Evolutionary conservation across 129 eudicot genomes (phyloP).

Genomic region (Lactuca saligna): DNA sequence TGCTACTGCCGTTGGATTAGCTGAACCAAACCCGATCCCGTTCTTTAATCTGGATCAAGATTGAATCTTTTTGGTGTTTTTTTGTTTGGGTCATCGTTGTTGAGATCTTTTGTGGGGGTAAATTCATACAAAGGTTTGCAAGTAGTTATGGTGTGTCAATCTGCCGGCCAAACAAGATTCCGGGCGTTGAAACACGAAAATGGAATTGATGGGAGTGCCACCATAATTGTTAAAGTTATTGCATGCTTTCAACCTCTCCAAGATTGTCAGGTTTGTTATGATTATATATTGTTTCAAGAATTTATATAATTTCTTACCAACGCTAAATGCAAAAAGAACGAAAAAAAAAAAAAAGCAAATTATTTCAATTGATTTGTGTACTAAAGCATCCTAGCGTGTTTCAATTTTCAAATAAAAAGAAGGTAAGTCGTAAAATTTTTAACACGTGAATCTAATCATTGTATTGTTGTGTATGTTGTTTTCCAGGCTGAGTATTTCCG

Average conservation of each 20-base stretch:
- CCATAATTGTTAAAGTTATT: conserved; percentile 93
- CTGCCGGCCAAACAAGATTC: conserved; percentile 92
- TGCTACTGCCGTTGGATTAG: conserved; percentile 92
- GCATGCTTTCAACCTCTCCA: conserved; percentile 96
- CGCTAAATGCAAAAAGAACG: background rate
- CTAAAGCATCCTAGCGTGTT: too few relatives aligned
- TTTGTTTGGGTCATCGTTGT: conserved; percentile 13
- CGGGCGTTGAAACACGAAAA: conserved; percentile 88
- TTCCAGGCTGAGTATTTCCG: conserved; percentile 97
- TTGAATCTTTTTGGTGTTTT: background rate
- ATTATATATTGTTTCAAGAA: background rate
- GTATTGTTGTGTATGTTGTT: conserved; percentile 13
- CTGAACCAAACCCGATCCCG: conserved; percentile 43
- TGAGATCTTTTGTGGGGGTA: conserved; percentile 30
- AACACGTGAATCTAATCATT: conserved; percentile 22
- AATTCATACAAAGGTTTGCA: conserved; percentile 41
- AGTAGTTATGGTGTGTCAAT: conserved; percentile 99
- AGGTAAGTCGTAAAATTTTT: too few relatives aligned
- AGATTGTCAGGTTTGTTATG: conserved; percentile 82
- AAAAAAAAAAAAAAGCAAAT: background rate
- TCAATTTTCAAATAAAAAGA: too few relatives aligned
- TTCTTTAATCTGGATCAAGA: conserved; percentile 9
- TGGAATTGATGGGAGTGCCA: conserved; percentile 87
- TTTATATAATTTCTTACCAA: conserved; percentile 9
- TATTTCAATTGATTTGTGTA: background rate